Evolutionary conservation across 129 eudicot species (phyloP).

Genomic region (Lonicera japonica): DNA sequence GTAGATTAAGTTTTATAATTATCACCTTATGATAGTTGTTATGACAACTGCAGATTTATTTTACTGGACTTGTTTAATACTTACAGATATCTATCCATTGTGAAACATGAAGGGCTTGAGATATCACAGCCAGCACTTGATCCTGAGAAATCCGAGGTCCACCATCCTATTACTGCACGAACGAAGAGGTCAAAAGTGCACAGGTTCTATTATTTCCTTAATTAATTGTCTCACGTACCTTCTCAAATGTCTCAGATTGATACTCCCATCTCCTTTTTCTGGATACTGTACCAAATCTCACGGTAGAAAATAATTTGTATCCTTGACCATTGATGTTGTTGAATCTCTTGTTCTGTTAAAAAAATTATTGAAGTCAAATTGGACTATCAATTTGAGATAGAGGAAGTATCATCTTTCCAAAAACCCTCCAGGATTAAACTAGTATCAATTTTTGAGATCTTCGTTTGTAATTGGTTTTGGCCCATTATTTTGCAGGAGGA

Average conservation of each 20-base stretch:
- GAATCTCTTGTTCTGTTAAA: too few relatives aligned
- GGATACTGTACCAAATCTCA: too few relatives aligned
- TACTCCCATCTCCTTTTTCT: too few relatives aligned
- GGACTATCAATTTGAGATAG: constrained; percentile 30
- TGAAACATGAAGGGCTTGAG: constrained; percentile 67
- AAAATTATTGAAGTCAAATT: neutral
- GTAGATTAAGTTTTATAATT: too few relatives aligned
- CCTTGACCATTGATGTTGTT: too few relatives aligned
- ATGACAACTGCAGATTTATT: neutral
- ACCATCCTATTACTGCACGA: constrained; percentile 70
- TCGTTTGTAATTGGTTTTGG: neutral
- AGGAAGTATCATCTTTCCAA: constrained; percentile 55
- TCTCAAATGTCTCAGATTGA: too few relatives aligned
- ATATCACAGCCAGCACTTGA: constrained; percentile 97
- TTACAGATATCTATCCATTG: constrained; percentile 59
- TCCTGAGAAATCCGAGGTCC: constrained; percentile 64
- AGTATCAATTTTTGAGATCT: neutral
- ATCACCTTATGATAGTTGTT: neutral
- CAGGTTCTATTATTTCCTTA: constrained; percentile 32
- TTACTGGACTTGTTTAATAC: neutral
- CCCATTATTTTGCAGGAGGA: constrained; percentile 42
- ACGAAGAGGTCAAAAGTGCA: constrained; percentile 49
- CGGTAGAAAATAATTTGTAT: too few relatives aligned
- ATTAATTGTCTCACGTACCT: too few relatives aligned
- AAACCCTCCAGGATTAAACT: constrained; percentile 51